Conservation (phyloP, 768 basidiomycete genomes). For the Suillus plorans region DNA sequence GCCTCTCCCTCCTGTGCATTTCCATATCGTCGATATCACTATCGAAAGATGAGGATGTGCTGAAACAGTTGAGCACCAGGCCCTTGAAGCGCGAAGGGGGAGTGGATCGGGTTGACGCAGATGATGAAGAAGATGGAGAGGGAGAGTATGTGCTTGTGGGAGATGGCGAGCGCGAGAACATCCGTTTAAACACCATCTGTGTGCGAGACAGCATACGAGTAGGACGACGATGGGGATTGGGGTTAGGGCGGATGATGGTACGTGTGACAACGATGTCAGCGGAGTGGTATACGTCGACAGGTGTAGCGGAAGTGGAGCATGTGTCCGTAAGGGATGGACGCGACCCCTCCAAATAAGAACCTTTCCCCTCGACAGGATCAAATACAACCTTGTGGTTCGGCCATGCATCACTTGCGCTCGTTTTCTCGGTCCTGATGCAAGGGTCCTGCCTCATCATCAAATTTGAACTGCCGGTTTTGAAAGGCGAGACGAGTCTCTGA, state of each 20-base stretch:
- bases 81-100: slow-evolving; percentile 22
- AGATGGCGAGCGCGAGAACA: slow-evolving; percentile 15
- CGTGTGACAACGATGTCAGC: slow-evolving; percentile 34
- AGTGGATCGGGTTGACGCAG: not conserved
- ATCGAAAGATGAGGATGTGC: no score
- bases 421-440: slow-evolving; percentile 15
- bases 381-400: slow-evolving; percentile 32
- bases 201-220: not conserved
- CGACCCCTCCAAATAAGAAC: not conserved
- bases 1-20: no score
- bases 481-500: slow-evolving; percentile 18
- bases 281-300: slow-evolving; percentile 24
- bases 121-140: slow-evolving; percentile 15
- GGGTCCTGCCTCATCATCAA: slow-evolving; percentile 27
- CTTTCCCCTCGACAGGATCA: slow-evolving; percentile 20
- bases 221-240: not conserved
- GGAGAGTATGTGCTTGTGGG: slow-evolving; percentile 25
- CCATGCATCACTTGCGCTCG: slow-evolving; percentile 15
- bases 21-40: no score
- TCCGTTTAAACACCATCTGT: not conserved
- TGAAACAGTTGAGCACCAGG: slow-evolving; percentile 8
- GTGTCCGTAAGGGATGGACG: not conserved
- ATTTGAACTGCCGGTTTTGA: slow-evolving; percentile 12
- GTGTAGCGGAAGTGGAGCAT: slow-evolving; percentile 1
- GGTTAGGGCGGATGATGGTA: slow-evolving; percentile 35